Evolutionary conservation across 1,284 basidiomycete genomes (phyloP).

Genomic region (Ganoderma lucidum): DNA sequence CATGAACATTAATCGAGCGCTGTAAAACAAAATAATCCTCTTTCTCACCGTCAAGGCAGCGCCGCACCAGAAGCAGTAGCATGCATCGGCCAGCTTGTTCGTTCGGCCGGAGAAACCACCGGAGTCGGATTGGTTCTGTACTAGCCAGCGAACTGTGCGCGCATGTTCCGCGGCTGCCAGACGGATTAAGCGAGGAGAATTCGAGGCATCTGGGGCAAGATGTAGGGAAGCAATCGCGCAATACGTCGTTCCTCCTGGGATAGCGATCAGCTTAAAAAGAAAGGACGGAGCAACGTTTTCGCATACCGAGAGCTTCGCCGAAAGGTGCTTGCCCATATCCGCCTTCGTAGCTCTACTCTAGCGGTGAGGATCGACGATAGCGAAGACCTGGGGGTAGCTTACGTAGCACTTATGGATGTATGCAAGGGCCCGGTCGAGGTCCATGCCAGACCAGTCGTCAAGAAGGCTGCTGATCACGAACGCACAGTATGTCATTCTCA

Average conservation of each 20-base stretch:
- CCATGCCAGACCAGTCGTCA: constrained; percentile 79
- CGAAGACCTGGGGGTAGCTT: constrained; percentile 35
- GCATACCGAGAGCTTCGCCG: constrained; percentile 84
- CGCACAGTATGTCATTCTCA: constrained; percentile 90
- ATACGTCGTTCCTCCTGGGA: constrained; percentile 90
- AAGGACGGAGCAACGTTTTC: no score
- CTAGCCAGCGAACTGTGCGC: constrained; percentile 79
- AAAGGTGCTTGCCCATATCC: constrained; percentile 87
- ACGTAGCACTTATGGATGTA: constrained; percentile 81
- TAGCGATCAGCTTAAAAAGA: neutral
- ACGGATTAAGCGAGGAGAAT: constrained; percentile 34
- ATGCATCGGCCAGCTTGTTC: constrained; percentile 87
- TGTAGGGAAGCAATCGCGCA: constrained; percentile 84
- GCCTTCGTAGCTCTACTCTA: constrained; percentile 86
- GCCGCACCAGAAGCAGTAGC: constrained; percentile 96
- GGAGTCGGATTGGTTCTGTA: constrained; percentile 68
- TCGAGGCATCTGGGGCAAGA: constrained; percentile 51
- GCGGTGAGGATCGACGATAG: neutral
- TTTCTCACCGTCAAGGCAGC: constrained; percentile 70
- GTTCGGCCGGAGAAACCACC: constrained; percentile 90
- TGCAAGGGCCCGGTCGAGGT: constrained; percentile 62
- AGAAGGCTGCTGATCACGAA: constrained; percentile 84
- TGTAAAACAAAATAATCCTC: constrained; percentile 36
- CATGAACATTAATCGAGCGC: neutral
- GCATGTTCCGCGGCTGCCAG: constrained; percentile 54